Conservation (phyloP, 2,329 filamentous ascomycete species). For the Pseudogymnoascus sp. region DNA sequence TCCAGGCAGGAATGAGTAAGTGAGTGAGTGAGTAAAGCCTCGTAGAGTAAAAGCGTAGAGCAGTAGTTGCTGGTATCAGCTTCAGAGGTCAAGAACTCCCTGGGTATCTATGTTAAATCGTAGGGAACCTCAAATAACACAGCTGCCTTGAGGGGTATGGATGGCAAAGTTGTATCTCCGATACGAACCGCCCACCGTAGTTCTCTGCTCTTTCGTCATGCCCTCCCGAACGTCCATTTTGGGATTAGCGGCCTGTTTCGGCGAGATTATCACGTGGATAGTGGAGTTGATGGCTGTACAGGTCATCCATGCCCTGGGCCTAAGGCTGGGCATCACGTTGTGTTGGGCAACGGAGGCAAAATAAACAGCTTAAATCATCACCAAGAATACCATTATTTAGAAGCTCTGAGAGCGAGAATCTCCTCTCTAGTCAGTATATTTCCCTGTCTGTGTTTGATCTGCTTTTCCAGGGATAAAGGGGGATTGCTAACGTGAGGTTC, state of each 20-base stretch:
- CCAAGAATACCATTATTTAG: conserved; percentile 9
- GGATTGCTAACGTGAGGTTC: not conserved
- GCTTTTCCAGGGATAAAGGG: not conserved
- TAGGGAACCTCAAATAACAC: not conserved
- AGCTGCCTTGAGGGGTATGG: conserved; percentile 2
- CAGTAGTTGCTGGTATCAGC: not conserved
- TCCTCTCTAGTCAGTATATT: not conserved
- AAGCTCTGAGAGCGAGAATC: conserved; percentile 5
- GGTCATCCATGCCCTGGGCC: conserved; percentile 7
- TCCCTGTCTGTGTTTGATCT: not conserved
- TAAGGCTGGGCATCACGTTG: conserved; percentile 7
- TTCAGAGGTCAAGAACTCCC: not conserved
- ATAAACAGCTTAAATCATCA: conserved; percentile 3
- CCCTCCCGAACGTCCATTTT: not conserved
- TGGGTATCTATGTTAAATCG: not conserved
- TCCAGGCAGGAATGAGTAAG: not conserved
- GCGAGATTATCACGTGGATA: conserved; percentile 8
- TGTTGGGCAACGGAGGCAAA: conserved; percentile 3
- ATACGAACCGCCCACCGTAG: not conserved
- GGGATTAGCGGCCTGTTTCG: conserved; percentile 1
- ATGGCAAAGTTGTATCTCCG: conserved; percentile 1
- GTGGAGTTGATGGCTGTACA: conserved; percentile 6
- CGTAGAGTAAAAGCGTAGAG: not conserved
- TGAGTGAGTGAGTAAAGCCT: not conserved
- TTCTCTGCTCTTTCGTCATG: conserved; percentile 5